Conservation (phyloP, 2,329 filamentous ascomycete species). For the Juglanconis sp. region DNA sequence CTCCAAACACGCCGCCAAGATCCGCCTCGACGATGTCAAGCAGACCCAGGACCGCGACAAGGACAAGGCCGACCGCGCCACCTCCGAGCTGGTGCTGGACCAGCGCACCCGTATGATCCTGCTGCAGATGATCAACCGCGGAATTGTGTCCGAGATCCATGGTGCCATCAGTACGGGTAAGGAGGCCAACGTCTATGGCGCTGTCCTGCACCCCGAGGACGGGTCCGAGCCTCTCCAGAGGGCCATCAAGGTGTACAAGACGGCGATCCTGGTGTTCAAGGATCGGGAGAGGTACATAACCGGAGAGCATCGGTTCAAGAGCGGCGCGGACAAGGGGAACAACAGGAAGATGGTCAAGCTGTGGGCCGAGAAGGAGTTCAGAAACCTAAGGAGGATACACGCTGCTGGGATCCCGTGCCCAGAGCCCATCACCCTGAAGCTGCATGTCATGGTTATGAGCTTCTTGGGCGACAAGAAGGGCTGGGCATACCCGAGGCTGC, state of each 20-base stretch:
- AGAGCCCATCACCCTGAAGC: constrained; percentile 80
- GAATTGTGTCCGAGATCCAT: constrained; percentile 85
- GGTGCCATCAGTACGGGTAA: constrained; percentile 96
- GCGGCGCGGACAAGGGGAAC: constrained; percentile 89
- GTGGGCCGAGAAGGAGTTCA: constrained; percentile 98
- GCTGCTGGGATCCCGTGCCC: constrained; percentile 84
- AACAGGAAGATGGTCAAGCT: constrained; percentile 97
- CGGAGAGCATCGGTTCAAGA: constrained; percentile 87
- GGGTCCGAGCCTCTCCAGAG: constrained; percentile 61
- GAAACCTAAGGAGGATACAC: constrained; percentile 84
- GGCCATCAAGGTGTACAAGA: constrained; percentile 99
- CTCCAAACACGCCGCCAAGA: constrained; percentile 79
- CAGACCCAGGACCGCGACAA: constrained; percentile 57
- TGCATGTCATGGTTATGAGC: constrained; percentile 94
- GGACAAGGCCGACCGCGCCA: constrained; percentile 91
- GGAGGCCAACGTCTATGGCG: constrained; percentile 97
- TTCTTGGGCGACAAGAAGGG: constrained; percentile 88
- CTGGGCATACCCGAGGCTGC: constrained; percentile 81
- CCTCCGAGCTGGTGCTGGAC: constrained; percentile 91
- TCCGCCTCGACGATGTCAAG: constrained; percentile 69
- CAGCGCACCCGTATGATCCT: constrained; percentile 93
- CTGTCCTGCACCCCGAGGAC: constrained; percentile 61
- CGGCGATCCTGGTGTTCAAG: constrained; percentile 95
- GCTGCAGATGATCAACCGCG: constrained; percentile 91
- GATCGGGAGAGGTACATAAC: constrained; percentile 94